Conservation (phyloP, 2,329 filamentous ascomycete genomes). For the Trichoderma aggressivum region DNA sequence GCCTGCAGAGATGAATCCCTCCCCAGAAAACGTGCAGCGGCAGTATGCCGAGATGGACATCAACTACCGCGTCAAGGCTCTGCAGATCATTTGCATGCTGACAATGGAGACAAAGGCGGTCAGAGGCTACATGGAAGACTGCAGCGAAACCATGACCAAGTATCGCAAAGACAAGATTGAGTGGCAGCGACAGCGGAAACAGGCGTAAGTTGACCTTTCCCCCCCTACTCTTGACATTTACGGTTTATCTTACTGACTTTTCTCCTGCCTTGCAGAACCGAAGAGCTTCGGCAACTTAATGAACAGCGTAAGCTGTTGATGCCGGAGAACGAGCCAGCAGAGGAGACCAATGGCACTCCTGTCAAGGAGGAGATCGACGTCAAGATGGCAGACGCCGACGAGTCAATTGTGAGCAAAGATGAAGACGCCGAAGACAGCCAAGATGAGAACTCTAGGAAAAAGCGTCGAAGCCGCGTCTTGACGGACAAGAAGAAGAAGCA, state of each 20-base stretch:
- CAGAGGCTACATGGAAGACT: conserved; percentile 85
- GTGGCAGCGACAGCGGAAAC: conserved; percentile 73
- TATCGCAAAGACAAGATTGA: conserved; percentile 96
- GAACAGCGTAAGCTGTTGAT: conserved; percentile 70
- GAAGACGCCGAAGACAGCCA: conserved; percentile 66
- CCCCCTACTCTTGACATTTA: no score
- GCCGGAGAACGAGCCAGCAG: conserved; percentile 68
- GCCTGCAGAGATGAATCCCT: conserved; percentile 72
- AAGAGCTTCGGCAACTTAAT: conserved; percentile 68
- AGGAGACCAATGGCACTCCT: conserved; percentile 49
- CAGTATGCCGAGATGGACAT: conserved; percentile 76
- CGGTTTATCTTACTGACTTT: neutral
- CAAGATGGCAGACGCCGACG: conserved; percentile 62
- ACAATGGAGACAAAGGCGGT: conserved; percentile 83
- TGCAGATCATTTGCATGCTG: conserved; percentile 84
- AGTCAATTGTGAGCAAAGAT: conserved; percentile 52
- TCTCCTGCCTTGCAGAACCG: conserved; percentile 47
- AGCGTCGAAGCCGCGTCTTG: conserved; percentile 55
- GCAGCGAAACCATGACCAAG: conserved; percentile 88
- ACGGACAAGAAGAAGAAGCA: conserved; percentile 71
- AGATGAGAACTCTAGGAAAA: conserved; percentile 58
- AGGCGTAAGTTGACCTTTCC: conserved; percentile 48
- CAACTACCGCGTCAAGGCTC: conserved; percentile 73
- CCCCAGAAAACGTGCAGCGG: conserved; percentile 65
- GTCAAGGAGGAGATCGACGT: conserved; percentile 52